phyloP scores from a whole-genome alignment of 768 basidiomycete species.

The Lactarius tabidus region DNA sequence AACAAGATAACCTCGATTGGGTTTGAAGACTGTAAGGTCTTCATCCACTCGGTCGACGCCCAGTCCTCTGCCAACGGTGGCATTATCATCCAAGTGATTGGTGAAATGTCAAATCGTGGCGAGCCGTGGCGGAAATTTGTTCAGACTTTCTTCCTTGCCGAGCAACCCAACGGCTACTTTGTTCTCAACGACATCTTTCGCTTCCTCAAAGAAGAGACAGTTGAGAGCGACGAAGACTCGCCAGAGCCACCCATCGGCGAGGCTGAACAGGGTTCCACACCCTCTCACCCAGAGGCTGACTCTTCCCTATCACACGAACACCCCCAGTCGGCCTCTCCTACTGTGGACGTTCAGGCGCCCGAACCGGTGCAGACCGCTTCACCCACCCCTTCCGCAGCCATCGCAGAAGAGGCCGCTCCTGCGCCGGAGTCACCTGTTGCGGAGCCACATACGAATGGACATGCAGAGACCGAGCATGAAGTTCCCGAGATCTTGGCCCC shows the following conservation, averaged over 20 bases:
- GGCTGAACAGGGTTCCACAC: slow-evolving; percentile 50
- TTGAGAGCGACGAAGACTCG: slow-evolving; percentile 65
- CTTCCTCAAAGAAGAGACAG: slow-evolving; percentile 93
- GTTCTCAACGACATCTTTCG: slow-evolving; percentile 99
- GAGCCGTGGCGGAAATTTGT: slow-evolving; percentile 98
- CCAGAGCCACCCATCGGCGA: slow-evolving; percentile 27
- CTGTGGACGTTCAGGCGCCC: slow-evolving; percentile 30
- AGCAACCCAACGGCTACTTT: slow-evolving; percentile 98
- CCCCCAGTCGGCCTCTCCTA: slow-evolving; percentile 27
- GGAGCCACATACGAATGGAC: slow-evolving; percentile 29
- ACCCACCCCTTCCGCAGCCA: slow-evolving; percentile 40
- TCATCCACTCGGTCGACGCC: slow-evolving; percentile 97
- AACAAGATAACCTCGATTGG: slow-evolving; percentile 91
- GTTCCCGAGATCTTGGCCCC: slow-evolving; percentile 32
- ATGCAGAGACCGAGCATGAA: slow-evolving; percentile 38
- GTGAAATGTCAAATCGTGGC: slow-evolving; percentile 93
- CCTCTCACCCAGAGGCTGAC: slow-evolving; percentile 33
- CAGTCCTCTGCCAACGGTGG: slow-evolving; percentile 93
- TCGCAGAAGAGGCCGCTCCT: slow-evolving; percentile 33
- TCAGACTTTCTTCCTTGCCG: slow-evolving; percentile 99
- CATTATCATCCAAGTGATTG: slow-evolving; percentile 98
- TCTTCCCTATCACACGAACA: slow-evolving; percentile 26
- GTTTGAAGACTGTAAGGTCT: slow-evolving; percentile 97
- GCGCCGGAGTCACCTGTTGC: slow-evolving; percentile 32
- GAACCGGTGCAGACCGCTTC: slow-evolving; percentile 37